Evolutionary conservation across 2,329 filamentous ascomycete genomes (phyloP).

Genomic region (Tolypocladium nubicola): DNA sequence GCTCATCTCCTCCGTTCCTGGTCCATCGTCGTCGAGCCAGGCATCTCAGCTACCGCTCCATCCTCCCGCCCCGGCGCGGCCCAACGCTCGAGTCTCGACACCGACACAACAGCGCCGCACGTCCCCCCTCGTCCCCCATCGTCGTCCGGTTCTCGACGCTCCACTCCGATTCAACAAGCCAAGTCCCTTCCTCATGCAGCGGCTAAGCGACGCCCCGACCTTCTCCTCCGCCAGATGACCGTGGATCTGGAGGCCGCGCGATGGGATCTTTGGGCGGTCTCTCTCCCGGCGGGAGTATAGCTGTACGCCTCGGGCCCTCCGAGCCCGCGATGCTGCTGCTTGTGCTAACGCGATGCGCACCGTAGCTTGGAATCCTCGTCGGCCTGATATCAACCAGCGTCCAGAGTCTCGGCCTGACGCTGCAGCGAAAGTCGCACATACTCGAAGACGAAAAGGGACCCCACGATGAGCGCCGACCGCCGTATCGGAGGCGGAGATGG

Average conservation of each 20-base stretch:
- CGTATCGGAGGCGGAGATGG: constrained; percentile 86
- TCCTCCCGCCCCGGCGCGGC: neutral
- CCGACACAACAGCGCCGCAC: neutral
- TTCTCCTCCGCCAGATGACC: constrained; percentile 33
- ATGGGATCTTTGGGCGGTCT: constrained; percentile 68
- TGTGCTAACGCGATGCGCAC: constrained; percentile 10
- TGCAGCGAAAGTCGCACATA: constrained; percentile 96
- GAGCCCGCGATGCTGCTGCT: neutral
- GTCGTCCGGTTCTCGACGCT: neutral
- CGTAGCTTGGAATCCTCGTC: constrained; percentile 80
- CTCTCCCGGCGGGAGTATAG: constrained; percentile 68
- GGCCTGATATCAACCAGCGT: constrained; percentile 89
- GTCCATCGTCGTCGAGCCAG: neutral
- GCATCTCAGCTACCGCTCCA: neutral
- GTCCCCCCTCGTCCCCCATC: neutral
- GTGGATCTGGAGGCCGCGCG: constrained; percentile 28
- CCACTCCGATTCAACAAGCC: neutral
- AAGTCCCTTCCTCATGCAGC: constrained; percentile 13
- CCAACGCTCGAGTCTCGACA: neutral
- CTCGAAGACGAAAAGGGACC: constrained; percentile 88
- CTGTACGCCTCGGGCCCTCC: constrained; percentile 38
- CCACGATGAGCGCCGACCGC: constrained; percentile 70
- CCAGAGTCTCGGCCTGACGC: constrained; percentile 86
- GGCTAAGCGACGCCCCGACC: constrained; percentile 3
- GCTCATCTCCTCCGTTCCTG: neutral